Evolutionary conservation across 75 land plant species (phyloP).

Genomic region (Selaginella moellendorffii): DNA sequence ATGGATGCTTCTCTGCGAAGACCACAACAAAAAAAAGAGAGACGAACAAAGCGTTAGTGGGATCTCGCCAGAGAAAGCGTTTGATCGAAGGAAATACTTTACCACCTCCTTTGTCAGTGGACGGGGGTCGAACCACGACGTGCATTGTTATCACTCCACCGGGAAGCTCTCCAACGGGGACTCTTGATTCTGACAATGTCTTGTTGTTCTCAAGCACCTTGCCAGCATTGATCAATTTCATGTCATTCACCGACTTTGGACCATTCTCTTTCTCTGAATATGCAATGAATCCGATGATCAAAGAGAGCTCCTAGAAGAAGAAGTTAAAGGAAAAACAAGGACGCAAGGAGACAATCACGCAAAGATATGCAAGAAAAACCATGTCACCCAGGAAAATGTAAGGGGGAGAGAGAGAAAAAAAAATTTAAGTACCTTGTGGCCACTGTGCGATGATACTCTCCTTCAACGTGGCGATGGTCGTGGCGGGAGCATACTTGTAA

Average conservation of each 20-base stretch:
- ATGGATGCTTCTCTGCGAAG: slow-evolving; percentile 19
- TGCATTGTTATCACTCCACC: slow-evolving; percentile 27
- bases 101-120: slow-evolving; percentile 47
- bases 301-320: too few relatives aligned
- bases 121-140: slow-evolving; percentile 40
- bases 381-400: too few relatives aligned
- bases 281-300: not conserved
- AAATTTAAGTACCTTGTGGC: not conserved
- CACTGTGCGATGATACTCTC: slow-evolving; percentile 50
- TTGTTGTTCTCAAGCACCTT: slow-evolving; percentile 27
- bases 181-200: slow-evolving; percentile 22
- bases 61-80: not conserved
- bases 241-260: slow-evolving; percentile 23
- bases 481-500: slow-evolving; percentile 38
- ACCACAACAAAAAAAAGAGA: not conserved
- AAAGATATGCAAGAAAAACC: too few relatives aligned
- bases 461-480: slow-evolving; percentile 58
- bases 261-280: slow-evolving; percentile 8
- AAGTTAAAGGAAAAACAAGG: too few relatives aligned
- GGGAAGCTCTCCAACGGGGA: slow-evolving; percentile 26
- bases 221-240: slow-evolving; percentile 27
- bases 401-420: too few relatives aligned
- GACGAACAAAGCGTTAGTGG: not conserved
- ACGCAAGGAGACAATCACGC: too few relatives aligned
- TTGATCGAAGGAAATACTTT: not conserved